Base-by-base conservation (phyloP, 2,329 filamentous ascomycete species). In the Fusarium verticillioides region DNA sequence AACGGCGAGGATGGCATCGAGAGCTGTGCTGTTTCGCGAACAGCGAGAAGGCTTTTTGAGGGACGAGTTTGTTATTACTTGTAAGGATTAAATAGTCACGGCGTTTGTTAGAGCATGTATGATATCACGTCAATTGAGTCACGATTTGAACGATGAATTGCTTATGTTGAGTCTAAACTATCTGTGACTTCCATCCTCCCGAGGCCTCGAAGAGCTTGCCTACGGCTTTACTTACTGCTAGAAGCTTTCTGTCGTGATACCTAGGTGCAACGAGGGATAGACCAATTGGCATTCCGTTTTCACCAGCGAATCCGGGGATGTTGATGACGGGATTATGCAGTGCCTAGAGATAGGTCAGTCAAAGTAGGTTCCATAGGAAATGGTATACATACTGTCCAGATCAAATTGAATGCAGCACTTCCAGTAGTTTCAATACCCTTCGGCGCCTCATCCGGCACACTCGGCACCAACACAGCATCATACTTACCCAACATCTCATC, bases 361-460 rank as follows among this genome's bases (percentile, higher is more conserved):
- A 15, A 7, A 13, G 32, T 7, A 15, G 32, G 3, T 34, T 34
- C 32, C 32, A 26, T 34, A 6, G 32, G 32, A 34, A 15, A 34
- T 15, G 13, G 13, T 34, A 8, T 34, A 16, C 32, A 15, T 16
- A 36, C 34, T 7, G 34, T 36, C 34, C 86, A 88, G 0, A 85
- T 83, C 21, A 74, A 70, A 68, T 86, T 87, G 57, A 88, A 88
- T 0, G 77, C 83, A 12, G 87, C 83, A 69, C 82, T 86, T 0
- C 89, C 89, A 0, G 88, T 91, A 49, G 79, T 84, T 9, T 83
- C 82, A 1, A 71, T 54, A 0, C 89, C 89, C 0, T 84, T 50
- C 0, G 89, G 88, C 0, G 89, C 89, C 71, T 90, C 89, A 65
- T 90, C 89, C 0, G 84, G 77, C 0, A 86, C 87, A 66, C 88